Evolutionary conservation across 108 stramenopile genomes (phyloP).

Genomic region (Fistulifera pelliculosa): DNA sequence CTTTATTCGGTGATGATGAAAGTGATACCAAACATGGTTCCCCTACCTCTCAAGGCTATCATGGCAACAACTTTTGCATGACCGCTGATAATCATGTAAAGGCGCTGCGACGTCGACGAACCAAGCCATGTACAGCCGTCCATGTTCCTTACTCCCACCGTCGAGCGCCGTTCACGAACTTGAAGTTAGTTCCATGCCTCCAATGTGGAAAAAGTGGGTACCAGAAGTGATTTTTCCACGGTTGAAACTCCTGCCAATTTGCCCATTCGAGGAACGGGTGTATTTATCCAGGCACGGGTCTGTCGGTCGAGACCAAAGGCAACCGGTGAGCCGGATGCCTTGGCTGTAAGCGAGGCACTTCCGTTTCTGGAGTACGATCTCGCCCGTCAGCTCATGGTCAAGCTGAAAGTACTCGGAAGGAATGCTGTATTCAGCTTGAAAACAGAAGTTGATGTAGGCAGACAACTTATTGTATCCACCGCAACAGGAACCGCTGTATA

Average conservation of each 20-base stretch:
- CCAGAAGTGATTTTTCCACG: slow-evolving; percentile 70
- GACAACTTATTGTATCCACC: slow-evolving; percentile 73
- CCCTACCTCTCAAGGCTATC: slow-evolving; percentile 24
- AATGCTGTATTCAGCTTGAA: slow-evolving; percentile 86
- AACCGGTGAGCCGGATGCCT: slow-evolving; percentile 80
- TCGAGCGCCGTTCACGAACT: slow-evolving; percentile 89
- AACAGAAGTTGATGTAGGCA: slow-evolving; percentile 79
- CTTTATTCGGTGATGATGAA: slow-evolving; percentile 15
- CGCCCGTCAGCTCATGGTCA: slow-evolving; percentile 93
- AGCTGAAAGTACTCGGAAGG: slow-evolving; percentile 86
- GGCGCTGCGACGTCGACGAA: slow-evolving; percentile 4
- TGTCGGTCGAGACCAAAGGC: slow-evolving; percentile 79
- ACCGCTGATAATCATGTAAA: background rate
- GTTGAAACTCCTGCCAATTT: slow-evolving; percentile 67
- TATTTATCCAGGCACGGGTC: slow-evolving; percentile 90
- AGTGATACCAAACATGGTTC: slow-evolving; percentile 26
- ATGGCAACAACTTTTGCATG: slow-evolving; percentile 1
- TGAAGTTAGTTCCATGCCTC: slow-evolving; percentile 92
- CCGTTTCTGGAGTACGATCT: slow-evolving; percentile 93
- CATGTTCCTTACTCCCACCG: slow-evolving; percentile 96
- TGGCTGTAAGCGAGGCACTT: slow-evolving; percentile 88
- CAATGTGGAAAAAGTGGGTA: slow-evolving; percentile 96
- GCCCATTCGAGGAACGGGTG: slow-evolving; percentile 83
- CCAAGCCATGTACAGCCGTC: slow-evolving; percentile 53
- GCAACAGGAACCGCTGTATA: slow-evolving; percentile 83